phyloP scores from a whole-genome alignment of 2,329 filamentous ascomycete species.

The Colletotrichum limetticola region DNA sequence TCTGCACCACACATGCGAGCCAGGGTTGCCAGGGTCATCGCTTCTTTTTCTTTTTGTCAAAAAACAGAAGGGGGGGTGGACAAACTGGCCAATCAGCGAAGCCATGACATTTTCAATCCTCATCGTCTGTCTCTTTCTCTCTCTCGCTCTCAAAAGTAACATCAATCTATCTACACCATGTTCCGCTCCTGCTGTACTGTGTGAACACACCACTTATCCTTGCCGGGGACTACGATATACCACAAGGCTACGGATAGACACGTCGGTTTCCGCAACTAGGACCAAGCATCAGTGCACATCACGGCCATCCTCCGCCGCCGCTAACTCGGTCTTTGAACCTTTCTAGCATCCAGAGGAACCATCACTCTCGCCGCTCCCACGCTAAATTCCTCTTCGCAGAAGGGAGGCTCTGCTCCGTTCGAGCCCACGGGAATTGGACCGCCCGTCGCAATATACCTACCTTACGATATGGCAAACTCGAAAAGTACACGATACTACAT shows the following conservation, averaged over 20 bases:
- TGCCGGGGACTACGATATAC: neutral
- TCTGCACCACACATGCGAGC: constrained; percentile 43
- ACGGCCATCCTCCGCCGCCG: neutral
- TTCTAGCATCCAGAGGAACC: neutral
- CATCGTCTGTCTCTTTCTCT: neutral
- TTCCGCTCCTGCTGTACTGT: neutral
- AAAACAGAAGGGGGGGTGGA: neutral
- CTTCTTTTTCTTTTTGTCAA: neutral
- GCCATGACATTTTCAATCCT: neutral
- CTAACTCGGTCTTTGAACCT: neutral
- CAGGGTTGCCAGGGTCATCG: constrained; percentile 40
- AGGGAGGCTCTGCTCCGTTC: neutral
- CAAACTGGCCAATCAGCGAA: constrained; percentile 12
- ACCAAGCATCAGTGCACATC: neutral
- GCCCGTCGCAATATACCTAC: neutral
- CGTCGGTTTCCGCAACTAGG: neutral
- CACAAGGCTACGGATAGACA: neutral
- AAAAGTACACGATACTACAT: neutral
- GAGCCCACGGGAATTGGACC: neutral
- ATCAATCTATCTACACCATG: neutral
- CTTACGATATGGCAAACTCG: neutral
- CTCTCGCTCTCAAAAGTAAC: neutral
- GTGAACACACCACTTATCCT: neutral
- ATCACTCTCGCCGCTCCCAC: neutral
- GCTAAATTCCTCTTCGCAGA: neutral